A percentile compares a stretch with the other conserved stretches of the same genome.
Evolutionary conservation across 495 filamentous ascomycete species (phyloP).

Genomic region (Friedmanniomyces simplex): DNA sequence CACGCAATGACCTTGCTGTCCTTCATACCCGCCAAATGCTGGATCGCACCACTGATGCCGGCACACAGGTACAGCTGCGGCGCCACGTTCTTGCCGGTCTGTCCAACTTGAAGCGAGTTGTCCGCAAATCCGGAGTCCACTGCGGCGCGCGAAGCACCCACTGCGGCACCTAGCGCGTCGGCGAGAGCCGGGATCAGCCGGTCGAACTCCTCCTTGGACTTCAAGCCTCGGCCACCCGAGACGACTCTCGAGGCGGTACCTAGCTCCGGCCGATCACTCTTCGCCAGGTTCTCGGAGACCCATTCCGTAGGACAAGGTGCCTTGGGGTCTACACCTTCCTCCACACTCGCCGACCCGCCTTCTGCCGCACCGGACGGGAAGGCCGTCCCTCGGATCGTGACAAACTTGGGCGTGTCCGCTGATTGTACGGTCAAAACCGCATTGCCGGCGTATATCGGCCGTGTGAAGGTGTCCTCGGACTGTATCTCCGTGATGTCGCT

Average conservation of each 20-base stretch:
- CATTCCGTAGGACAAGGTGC: conserved; percentile 63
- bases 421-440: conserved; percentile 96
- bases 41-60: conserved; percentile 93
- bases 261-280: conserved; percentile 90
- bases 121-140: conserved; percentile 98
- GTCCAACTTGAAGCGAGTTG: conserved; percentile 95
- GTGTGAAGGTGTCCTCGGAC: conserved; percentile 88
- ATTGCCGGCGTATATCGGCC: conserved; percentile 95
- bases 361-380: conserved; percentile 53
- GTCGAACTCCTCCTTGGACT: conserved; percentile 96
- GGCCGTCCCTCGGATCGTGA: conserved; percentile 87
- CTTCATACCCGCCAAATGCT: conserved; percentile 99
- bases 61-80: conserved; percentile 91
- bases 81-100: conserved; percentile 97
- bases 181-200: conserved; percentile 81
- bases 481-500: conserved; percentile 83
- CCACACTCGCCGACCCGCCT: conserved; percentile 47
- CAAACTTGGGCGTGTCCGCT: conserved; percentile 69
- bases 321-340: conserved; percentile 64
- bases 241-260: conserved; percentile 81
- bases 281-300: conserved; percentile 87
- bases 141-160: conserved; percentile 87
- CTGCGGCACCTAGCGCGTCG: conserved; percentile 81
- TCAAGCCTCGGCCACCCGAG: conserved; percentile 86
- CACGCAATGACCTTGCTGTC: conserved; percentile 98